Base-by-base conservation (phyloP, 2,329 filamentous ascomycete species). In the Phaeophleospora eucalypticola region DNA sequence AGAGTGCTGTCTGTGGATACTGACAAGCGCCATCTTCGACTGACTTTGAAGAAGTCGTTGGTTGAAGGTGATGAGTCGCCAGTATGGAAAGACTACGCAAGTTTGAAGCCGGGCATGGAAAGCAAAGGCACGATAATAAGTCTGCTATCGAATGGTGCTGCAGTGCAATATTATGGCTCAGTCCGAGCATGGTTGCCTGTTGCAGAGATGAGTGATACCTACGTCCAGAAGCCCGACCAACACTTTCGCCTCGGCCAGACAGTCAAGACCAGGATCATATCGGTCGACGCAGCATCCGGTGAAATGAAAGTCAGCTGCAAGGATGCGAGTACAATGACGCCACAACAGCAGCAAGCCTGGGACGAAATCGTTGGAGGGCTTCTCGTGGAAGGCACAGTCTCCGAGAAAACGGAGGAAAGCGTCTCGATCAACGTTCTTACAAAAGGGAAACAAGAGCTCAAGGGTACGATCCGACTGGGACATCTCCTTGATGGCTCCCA, bases 201-300 rank as follows among this genome's bases (percentile, higher is more conserved):
- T 0, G 87, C 87, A 1, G 91, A 98, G 69, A 98, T 98, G 93
- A 97, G 93, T 65, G 93, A 98, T 66, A 89, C 90, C 9, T 96
- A 86, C 63, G 96, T 98, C 61, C 81, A 86, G 57, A 87, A 96
- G 61, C 89, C 93, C 3, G 81, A 80, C 37, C 83, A 94, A 61
- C 90, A 97, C 68, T 98, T 98, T 73, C 83, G 85, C 29, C 71
- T 83, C 36, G 94, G 93, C 0, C 93, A 98, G 66, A 91, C 95
- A 1, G 85, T 98, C 56, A 94, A 82, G 60, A 87, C 96, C 16
- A 87, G 91, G 61, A 82, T 94, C n/a, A 69, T 95, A 27, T 86
- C 84, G 41, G 82, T 96, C 41, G 83, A 95, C 58, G 73, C 82
- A 1, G 81, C 85, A 47, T 74, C 79, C 33, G 76, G 78, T 51